These are phyloP conservation scores for Botrytis medusae DNA, from an alignment of 2,329 filamentous ascomycete species.

Conservation along the genomic window DNA sequence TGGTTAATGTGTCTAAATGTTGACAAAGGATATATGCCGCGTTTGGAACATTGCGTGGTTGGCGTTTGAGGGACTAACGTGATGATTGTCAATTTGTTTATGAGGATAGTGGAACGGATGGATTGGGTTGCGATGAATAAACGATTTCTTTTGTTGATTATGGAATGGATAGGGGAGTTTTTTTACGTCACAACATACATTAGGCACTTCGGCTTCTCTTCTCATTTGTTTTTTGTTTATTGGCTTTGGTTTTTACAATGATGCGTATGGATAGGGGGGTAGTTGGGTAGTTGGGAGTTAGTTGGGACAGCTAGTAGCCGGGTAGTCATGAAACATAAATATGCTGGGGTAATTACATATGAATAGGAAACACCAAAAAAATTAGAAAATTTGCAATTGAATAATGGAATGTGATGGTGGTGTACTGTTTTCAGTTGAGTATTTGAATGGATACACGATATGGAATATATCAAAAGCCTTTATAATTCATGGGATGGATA, in stretches of 20 bases:
- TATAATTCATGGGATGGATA: not conserved
- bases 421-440: not conserved
- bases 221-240: not conserved
- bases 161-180: constrained; percentile 1
- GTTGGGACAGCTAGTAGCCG: not conserved
- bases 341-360: not conserved
- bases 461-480: not conserved
- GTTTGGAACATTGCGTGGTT: not conserved
- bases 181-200: not conserved
- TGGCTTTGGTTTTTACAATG: not conserved
- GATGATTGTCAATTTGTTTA: not conserved
- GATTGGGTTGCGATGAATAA: not conserved
- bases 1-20: not conserved
- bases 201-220: not conserved
- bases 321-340: not conserved
- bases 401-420: not conserved
- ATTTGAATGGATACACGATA: not conserved
- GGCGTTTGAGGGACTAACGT: not conserved
- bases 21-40: not conserved
- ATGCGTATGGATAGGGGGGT: not conserved
- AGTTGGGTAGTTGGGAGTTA: not conserved
- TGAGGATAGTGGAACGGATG: not conserved
- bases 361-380: not conserved
- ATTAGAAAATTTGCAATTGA: not conserved
- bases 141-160: not conserved